phyloP scores from a whole-genome alignment of 1,284 basidiomycete genomes.

The Cutaneotrichosporon cyanovorans region DNA sequence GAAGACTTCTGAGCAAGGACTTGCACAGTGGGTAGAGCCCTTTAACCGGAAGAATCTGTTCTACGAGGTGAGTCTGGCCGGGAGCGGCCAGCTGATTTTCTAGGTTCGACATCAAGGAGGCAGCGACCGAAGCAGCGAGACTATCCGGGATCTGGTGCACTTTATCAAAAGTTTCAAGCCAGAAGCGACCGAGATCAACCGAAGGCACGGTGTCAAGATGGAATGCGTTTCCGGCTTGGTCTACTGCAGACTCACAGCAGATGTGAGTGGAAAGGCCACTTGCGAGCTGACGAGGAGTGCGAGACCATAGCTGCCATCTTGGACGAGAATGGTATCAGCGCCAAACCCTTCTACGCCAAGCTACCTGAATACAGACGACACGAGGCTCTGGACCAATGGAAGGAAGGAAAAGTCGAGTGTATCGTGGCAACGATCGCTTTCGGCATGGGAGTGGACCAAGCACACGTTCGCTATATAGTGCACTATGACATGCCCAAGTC shows the following conservation, averaged over 20 bases:
- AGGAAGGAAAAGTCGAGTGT: conserved; percentile 44
- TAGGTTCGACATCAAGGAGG: conserved; percentile 7
- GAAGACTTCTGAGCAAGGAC: conserved; percentile 40
- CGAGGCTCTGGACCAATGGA: conserved; percentile 56
- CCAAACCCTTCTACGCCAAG: conserved; percentile 66
- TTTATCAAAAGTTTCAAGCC: conserved; percentile 51
- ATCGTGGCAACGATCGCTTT: conserved; percentile 68
- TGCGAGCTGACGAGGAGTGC: conserved; percentile 5
- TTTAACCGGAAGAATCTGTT: conserved; percentile 73
- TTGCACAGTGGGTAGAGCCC: conserved; percentile 62
- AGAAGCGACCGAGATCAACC: conserved; percentile 22
- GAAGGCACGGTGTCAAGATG: conserved; percentile 18
- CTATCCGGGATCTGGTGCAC: conserved; percentile 52
- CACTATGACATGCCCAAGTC: conserved; percentile 67
- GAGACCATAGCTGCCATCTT: conserved; percentile 54
- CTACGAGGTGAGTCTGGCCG: conserved; percentile 57
- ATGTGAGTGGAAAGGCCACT: conserved; percentile 22
- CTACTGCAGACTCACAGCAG: conserved; percentile 56
- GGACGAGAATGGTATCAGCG: conserved; percentile 57
- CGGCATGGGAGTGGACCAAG: conserved; percentile 81
- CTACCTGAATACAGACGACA: conserved; percentile 49
- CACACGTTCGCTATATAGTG: conserved; percentile 59
- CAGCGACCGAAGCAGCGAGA: conserved; percentile 1
- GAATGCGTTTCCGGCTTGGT: conserved; percentile 64
- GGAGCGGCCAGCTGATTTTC: background rate